phyloP scores from a whole-genome alignment of 305 asterid species.

The Ilex paraguariensis region DNA sequence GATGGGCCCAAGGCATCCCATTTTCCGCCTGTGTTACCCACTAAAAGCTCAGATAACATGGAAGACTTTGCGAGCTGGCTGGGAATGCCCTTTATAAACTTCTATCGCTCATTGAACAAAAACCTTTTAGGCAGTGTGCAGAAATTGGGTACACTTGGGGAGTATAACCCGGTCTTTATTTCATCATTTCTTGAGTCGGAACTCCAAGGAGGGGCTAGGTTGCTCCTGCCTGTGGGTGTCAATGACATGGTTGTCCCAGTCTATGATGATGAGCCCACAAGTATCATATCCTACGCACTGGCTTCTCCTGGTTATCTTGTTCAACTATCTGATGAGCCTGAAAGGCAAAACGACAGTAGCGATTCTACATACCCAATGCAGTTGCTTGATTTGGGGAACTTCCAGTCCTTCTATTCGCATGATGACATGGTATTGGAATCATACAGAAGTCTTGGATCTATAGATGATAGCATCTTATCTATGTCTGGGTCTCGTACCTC shows the following conservation, averaged over 20 bases:
- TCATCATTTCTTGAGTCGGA: slow-evolving; percentile 66
- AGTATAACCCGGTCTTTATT: slow-evolving; percentile 63
- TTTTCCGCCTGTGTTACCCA: slow-evolving; percentile 32
- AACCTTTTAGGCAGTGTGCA: slow-evolving; percentile 44
- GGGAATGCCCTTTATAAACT: slow-evolving; percentile 63
- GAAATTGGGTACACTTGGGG: slow-evolving; percentile 59
- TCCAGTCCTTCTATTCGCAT: slow-evolving; percentile 47
- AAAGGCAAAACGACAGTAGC: slow-evolving; percentile 39
- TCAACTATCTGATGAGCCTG: slow-evolving; percentile 62
- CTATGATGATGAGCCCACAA: slow-evolving; percentile 94
- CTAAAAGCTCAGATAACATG: slow-evolving; percentile 43
- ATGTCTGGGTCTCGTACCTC: slow-evolving; percentile 49
- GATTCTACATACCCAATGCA: slow-evolving; percentile 37
- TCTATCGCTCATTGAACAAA: slow-evolving; percentile 62
- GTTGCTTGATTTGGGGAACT: slow-evolving; percentile 40
- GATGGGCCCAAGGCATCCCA: slow-evolving; percentile 32
- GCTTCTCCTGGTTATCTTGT: slow-evolving; percentile 49
- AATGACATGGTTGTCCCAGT: slow-evolving; percentile 77
- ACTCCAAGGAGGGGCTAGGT: slow-evolving; percentile 62
- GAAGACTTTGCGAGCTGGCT: slow-evolving; percentile 71
- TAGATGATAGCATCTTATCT: slow-evolving; percentile 59
- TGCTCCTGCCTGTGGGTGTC: slow-evolving; percentile 66
- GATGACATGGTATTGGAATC: slow-evolving; percentile 66
- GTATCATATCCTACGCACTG: slow-evolving; percentile 77
- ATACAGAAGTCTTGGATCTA: slow-evolving; percentile 50